Base-by-base conservation (phyloP, 129 eudicot species). In the Logfia minima region DNA sequence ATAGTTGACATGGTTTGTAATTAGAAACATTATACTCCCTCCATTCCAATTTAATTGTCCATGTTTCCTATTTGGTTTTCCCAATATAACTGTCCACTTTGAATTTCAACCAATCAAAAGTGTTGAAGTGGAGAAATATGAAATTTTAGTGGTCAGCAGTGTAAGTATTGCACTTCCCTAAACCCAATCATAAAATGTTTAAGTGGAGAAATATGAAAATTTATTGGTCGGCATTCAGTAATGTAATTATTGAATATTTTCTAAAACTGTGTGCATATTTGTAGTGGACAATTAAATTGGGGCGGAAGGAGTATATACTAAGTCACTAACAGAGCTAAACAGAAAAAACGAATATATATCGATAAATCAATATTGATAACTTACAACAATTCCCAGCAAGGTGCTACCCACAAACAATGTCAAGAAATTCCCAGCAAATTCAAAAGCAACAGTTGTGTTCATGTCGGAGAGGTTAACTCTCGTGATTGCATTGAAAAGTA, bases 401-500 rank as follows among this genome's bases (percentile, higher is more conserved):
- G 98, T 90, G 85, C 98, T 93, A 32, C 87, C 41, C 29, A 76
- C 17, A 21, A 93, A 93, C 59, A 93, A 83, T 18, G 59, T 45
- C 37, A 84, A 55, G 80, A 90, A 90, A 39, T 79, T 80, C 31
- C 84, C 83, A 21, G 79, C 58, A 77, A 93, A 86, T 5, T 82
- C 66, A 60, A 82, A 32, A 64, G 80, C 87, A 3, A 68, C 76
- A 19, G 7, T 62, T 2, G 84, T 26, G 77, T 79, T 81, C 52
- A 78, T 75, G n/a, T 83, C 80, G n/a, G 92, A 88, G 71, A 84
- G 84, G 68, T 90, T 90, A 68, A 86, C 84, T 34, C 72, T 85
- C 73, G 84, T 86, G 41, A 93, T 88, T 13, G 90, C 98, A 31
- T 90, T 87, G 35, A 90, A 93, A 66, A 93, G 92, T 56, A 90